Evolutionary conservation across 2,329 filamentous ascomycete species (phyloP), one percentile per base, ranked within the genome.

Genomic region (Mariannaea sp.): DNA sequence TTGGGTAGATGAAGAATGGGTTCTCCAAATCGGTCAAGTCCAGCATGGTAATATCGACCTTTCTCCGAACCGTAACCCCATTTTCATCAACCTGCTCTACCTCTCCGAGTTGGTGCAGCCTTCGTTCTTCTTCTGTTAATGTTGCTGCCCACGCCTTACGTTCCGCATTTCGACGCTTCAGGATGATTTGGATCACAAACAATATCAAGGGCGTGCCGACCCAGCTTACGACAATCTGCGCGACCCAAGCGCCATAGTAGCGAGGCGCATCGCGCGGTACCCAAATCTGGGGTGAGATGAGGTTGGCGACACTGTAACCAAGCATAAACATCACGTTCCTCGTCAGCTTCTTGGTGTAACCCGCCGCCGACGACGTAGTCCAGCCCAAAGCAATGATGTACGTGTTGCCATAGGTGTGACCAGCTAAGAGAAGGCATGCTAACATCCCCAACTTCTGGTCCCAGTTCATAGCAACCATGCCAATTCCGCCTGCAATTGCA

Each of bases 281-380:
- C 68, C 67, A 74, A 19, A 74, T 68, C 58, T 74, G 71, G 16
- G 71, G 72, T 2, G 68, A 69, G 12, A 71, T 64, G 10, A 75
- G 67, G 24, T 71, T 73, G 7, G 65, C 65, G 2, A 70, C 56
- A 6, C 68, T 67, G 33, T 70, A 71, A 2, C 71, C 74, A 2
- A 73, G 56, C 61, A 73, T 72, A 43, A 73, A 73, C 61, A 74
- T 65, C 24, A 68, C 72, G n/a, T 73, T 74, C 2, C 72, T 65
- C 0, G 73, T 75, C 12, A 74, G 69, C 58, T 76, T 76, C 62
- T 77, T 77, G 1, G 74, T 76, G 54, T 76, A 74, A 4, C 74
- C 72, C 0, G 71, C 70, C 1, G 65, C 60, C 5, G 60, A 61
- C 2, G 71, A 72, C 3, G 70, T 72, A 5, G 71, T 70, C 71